These are phyloP conservation scores for Psilocybe sp. DNA, from an alignment of 768 basidiomycete genomes.

Conservation along the genomic window DNA sequence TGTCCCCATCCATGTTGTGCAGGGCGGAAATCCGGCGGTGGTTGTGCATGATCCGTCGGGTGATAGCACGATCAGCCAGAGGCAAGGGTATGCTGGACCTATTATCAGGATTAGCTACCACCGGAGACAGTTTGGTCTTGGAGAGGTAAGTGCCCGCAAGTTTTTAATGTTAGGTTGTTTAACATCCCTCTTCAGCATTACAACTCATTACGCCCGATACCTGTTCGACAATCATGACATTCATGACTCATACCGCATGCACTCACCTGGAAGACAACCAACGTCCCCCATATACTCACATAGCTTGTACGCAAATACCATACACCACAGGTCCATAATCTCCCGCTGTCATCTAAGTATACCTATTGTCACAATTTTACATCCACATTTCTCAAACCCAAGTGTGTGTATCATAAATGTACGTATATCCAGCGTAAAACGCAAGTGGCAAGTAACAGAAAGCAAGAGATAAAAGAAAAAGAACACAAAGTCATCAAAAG, in stretches of 20 bases:
- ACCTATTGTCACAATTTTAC: too few relatives aligned
- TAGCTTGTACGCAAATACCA: neutral
- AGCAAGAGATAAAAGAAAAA: conserved; percentile 8
- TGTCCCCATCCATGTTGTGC: conserved; percentile 88
- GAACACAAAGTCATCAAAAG: conserved; percentile 36
- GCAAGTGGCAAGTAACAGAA: conserved; percentile 1
- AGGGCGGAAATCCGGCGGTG: conserved; percentile 74
- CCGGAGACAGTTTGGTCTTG: conserved; percentile 89
- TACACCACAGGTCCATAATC: neutral
- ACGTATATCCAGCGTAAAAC: neutral
- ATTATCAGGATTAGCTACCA: conserved; percentile 86
- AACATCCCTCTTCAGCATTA: conserved; percentile 60
- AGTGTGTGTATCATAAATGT: too few relatives aligned
- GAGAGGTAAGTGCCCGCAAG: conserved; percentile 64
- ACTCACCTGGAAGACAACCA: neutral
- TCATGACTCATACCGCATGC: neutral
- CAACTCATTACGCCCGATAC: conserved; percentile 73
- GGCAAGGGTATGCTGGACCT: conserved; percentile 28
- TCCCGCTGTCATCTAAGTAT: too few relatives aligned
- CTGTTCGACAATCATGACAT: conserved; percentile 12
- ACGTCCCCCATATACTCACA: neutral
- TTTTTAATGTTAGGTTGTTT: neutral
- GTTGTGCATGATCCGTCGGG: conserved; percentile 75
- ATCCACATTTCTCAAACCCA: too few relatives aligned
- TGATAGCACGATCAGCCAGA: conserved; percentile 16